These are phyloP conservation scores for Cladophialophora immunda DNA, from an alignment of 2,329 filamentous ascomycete species.

Conservation along the genomic window DNA sequence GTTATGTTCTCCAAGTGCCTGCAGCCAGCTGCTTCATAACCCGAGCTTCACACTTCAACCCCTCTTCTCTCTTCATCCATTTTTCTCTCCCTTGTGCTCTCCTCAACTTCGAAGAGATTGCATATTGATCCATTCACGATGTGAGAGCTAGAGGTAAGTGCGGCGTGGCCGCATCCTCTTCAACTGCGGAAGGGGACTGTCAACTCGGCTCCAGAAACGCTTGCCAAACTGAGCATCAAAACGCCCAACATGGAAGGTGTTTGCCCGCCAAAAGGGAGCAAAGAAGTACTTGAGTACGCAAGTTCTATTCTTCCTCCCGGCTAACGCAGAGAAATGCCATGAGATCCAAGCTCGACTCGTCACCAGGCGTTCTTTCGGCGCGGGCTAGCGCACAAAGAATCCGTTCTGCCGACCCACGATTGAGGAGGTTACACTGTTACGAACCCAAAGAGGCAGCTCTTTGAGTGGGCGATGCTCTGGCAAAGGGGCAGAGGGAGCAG, in stretches of 20 bases:
- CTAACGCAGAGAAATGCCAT: not conserved
- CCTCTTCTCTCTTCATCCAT: not conserved
- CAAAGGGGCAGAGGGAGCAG: not conserved
- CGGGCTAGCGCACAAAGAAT: not conserved
- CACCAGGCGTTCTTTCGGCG: not conserved
- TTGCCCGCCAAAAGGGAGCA: not conserved
- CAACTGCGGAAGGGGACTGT: not conserved
- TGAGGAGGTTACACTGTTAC: not conserved
- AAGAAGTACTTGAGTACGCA: not conserved
- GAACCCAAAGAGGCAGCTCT: not conserved
- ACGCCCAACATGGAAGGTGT: not conserved
- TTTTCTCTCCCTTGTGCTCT: not conserved
- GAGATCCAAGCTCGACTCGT: not conserved
- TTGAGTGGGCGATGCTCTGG: not conserved
- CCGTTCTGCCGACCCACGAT: not conserved
- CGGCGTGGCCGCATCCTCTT: not conserved
- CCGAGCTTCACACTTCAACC: not conserved
- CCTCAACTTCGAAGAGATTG: not conserved
- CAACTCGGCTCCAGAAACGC: not conserved
- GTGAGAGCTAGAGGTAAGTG: not conserved
- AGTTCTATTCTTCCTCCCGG: not conserved
- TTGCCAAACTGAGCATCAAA: not conserved
- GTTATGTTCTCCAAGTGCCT: not conserved
- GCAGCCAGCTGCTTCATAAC: not conserved
- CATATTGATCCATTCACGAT: not conserved